phyloP scores from a whole-genome alignment of 208 protist genomes.

The Crithidia brevicula region DNA sequence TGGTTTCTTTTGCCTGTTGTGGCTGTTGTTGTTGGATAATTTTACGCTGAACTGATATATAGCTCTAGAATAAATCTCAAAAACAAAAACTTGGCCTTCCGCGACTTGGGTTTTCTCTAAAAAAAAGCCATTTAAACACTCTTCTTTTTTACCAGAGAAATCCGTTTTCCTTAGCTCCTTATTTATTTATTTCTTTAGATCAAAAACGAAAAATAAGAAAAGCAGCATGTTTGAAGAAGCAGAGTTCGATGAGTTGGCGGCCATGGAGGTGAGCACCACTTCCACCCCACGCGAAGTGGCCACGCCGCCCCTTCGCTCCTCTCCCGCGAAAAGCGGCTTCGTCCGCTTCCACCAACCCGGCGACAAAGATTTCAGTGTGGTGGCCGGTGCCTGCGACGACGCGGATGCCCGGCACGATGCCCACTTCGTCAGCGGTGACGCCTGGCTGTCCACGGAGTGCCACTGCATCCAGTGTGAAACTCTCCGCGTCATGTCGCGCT shows the following conservation, averaged over 20 bases:
- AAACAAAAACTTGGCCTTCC: not conserved
- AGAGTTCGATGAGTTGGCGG: slow-evolving; percentile 7
- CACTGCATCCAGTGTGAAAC: slow-evolving; percentile 81
- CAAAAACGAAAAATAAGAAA: not conserved
- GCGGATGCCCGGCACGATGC: slow-evolving; percentile 38
- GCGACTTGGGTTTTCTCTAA: not conserved
- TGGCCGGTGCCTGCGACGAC: slow-evolving; percentile 66
- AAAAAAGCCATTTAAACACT: too few species aligned
- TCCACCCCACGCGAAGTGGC: not conserved
- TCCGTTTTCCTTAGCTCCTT: not conserved
- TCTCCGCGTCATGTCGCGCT: slow-evolving; percentile 51
- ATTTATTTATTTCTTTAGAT: not conserved
- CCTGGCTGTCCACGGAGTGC: slow-evolving; percentile 70
- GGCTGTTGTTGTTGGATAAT: too few species aligned
- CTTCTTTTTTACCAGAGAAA: not conserved
- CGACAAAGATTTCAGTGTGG: slow-evolving; percentile 61
- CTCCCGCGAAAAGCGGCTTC: slow-evolving; percentile 5
- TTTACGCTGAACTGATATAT: too few species aligned
- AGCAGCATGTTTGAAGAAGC: slow-evolving; percentile 16
- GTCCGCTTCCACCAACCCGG: slow-evolving; percentile 68
- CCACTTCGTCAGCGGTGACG: slow-evolving; percentile 75
- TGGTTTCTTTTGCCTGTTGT: too few species aligned
- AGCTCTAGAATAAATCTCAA: not conserved
- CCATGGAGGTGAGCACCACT: slow-evolving; percentile 2
- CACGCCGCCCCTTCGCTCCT: not conserved